Evolutionary conservation across 1,284 basidiomycete species (phyloP).

Genomic region (Ganoderma sinense): DNA sequence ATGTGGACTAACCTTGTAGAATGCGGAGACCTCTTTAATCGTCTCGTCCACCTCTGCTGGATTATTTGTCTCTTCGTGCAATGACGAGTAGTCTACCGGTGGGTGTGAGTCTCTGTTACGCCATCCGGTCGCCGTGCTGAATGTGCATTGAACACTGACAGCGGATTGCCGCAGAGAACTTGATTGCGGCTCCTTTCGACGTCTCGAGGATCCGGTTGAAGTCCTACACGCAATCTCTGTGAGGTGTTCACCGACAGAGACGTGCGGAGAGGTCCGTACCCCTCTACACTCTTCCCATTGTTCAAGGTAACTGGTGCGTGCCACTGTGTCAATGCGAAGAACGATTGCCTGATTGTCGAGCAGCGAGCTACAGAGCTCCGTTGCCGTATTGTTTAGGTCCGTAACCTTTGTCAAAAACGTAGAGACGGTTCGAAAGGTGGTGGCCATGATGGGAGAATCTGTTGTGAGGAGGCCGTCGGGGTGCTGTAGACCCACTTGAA

Average conservation of each 20-base stretch:
- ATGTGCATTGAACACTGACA: background rate
- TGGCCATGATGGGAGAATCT: background rate
- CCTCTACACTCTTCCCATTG: background rate
- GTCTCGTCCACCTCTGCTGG: background rate
- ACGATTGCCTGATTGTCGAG: background rate
- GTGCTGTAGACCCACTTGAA: background rate
- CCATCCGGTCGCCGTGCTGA: no score
- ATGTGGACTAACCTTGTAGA: background rate
- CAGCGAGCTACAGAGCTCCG: background rate
- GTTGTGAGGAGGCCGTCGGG: background rate
- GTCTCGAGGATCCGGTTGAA: background rate
- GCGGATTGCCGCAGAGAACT: background rate
- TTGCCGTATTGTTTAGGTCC: background rate
- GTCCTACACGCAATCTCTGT: background rate
- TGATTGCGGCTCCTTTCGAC: background rate
- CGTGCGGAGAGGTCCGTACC: background rate
- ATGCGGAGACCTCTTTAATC: background rate
- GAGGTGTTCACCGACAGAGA: background rate
- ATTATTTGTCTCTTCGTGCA: background rate
- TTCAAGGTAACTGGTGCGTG: background rate
- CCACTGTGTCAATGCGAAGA: background rate
- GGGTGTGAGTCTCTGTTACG: background rate
- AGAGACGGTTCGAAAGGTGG: background rate
- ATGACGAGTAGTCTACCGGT: background rate
- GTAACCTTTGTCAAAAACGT: background rate